phyloP scores from a whole-genome alignment of 106 monocot species.

The Agapanthus africanus region DNA sequence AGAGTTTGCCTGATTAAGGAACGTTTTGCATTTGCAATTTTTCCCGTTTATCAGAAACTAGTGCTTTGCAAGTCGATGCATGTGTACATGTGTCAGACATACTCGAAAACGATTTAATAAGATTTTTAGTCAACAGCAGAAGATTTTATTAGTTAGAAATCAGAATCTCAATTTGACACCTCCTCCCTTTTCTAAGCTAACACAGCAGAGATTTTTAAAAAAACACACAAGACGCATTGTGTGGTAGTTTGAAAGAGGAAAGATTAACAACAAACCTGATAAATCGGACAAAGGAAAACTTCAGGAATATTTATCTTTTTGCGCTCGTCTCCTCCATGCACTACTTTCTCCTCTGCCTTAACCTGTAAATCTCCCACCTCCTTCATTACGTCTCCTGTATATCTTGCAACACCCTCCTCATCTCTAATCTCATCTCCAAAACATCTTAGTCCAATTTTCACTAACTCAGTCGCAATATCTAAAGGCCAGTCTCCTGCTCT shows the following conservation, averaged over 20 bases:
- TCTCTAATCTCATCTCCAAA: too few relatives aligned
- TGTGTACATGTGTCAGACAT: too few relatives aligned
- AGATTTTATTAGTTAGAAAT: too few relatives aligned
- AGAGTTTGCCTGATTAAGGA: too few relatives aligned
- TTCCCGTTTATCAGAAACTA: too few relatives aligned
- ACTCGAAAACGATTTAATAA: too few relatives aligned
- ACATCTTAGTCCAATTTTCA: not conserved
- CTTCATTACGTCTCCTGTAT: not conserved
- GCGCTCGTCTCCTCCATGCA: not conserved
- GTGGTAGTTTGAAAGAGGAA: not conserved
- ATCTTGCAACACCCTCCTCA: not conserved
- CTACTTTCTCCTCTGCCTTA: not conserved
- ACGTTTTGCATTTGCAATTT: too few relatives aligned
- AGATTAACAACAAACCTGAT: slow-evolving; percentile 12
- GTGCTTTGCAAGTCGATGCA: too few relatives aligned
- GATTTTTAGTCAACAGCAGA: too few relatives aligned
- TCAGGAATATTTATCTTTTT: not conserved
- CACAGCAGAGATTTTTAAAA: too few relatives aligned
- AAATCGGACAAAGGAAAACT: slow-evolving; percentile 11
- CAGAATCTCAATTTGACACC: too few relatives aligned
- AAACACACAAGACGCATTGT: not conserved
- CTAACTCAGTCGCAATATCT: not conserved
- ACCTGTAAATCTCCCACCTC: not conserved
- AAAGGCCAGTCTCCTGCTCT: slow-evolving; percentile 4
- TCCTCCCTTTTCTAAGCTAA: too few relatives aligned